Evolutionary conservation across 768 basidiomycete genomes (phyloP).

Genomic region (Lentinula sp.): DNA sequence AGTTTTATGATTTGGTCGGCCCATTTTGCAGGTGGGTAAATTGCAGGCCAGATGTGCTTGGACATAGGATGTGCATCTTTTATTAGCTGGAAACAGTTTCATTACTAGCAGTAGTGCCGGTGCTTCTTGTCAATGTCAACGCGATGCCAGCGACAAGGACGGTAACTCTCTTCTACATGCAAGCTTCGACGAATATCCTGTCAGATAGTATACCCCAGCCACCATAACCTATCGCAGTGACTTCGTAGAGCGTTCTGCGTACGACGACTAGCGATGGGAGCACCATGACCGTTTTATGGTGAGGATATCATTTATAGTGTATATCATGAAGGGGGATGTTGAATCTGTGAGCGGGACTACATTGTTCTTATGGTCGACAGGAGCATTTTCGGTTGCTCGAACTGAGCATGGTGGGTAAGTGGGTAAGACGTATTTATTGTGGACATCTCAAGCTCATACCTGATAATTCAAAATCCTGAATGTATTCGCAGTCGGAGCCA

Average conservation of each 20-base stretch:
- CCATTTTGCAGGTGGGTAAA: too few species aligned
- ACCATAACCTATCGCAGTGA: not conserved
- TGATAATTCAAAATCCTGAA: not conserved
- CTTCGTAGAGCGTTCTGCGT: not conserved
- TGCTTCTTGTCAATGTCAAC: not conserved
- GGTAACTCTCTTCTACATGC: not conserved
- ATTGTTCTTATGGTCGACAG: not conserved
- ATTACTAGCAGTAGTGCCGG: not conserved
- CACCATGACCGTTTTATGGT: not conserved
- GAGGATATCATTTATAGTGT: not conserved
- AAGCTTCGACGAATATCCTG: not conserved
- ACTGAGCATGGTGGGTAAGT: not conserved
- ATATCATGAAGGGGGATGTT: not conserved
- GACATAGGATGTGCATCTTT: too few species aligned
- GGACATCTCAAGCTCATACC: too few species aligned
- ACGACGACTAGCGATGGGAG: not conserved
- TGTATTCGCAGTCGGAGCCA: not conserved
- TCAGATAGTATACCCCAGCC: not conserved
- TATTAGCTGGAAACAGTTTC: not conserved
- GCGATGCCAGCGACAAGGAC: not conserved
- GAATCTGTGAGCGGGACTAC: not conserved
- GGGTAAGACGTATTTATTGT: too few species aligned
- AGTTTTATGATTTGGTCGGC: too few species aligned
- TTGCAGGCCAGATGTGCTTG: too few species aligned
- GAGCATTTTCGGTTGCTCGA: not conserved